Percentiles rank a stretch among this genome's conserved stretches.
Conservation (phyloP, 2,329 filamentous ascomycete genomes). For the Fusarium coffeatum region DNA sequence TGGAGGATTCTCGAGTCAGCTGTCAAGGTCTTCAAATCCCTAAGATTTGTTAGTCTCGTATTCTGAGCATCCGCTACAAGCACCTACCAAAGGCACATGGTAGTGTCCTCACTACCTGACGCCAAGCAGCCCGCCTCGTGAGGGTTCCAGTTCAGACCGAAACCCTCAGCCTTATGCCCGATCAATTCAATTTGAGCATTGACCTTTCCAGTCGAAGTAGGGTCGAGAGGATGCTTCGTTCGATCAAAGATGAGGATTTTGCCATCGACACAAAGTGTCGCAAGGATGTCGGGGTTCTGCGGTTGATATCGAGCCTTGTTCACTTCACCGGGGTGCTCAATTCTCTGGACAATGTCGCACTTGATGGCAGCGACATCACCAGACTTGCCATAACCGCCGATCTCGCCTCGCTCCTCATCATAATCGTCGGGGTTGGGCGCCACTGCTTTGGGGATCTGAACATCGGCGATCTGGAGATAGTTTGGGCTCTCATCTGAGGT, state of each 20-base stretch:
- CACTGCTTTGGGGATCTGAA: conserved; percentile 87
- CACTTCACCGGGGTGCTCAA: conserved; percentile 95
- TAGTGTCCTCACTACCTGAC: conserved; percentile 91
- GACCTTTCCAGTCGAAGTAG: conserved; percentile 71
- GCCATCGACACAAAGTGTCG: conserved; percentile 89
- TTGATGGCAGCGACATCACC: conserved; percentile 78
- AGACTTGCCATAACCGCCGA: conserved; percentile 89
- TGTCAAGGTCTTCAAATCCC: conserved; percentile 83
- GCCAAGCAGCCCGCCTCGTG: conserved; percentile 83
- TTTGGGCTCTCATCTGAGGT: conserved; percentile 88
- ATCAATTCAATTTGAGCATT: conserved; percentile 86
- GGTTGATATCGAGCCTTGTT: conserved; percentile 99
- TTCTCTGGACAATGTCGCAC: conserved; percentile 93
- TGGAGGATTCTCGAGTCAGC: conserved; percentile 76
- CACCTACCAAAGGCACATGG: conserved; percentile 86
- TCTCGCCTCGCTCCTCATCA: conserved; percentile 90
- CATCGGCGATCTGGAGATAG: conserved; percentile 93
- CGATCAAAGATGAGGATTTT: conserved; percentile 94
- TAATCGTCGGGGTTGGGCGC: conserved; percentile 83
- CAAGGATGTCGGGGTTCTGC: conserved; percentile 96
- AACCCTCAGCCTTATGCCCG: conserved; percentile 90
- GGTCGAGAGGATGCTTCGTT: conserved; percentile 87
- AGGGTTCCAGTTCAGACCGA: conserved; percentile 92
- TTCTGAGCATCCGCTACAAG: conserved; percentile 5
- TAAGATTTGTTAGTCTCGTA: conserved; percentile 50